These are phyloP conservation scores for Nothophaeocryptopus gaeumannii DNA, from an alignment of 2,329 filamentous ascomycete genomes.

Conservation along the genomic window DNA sequence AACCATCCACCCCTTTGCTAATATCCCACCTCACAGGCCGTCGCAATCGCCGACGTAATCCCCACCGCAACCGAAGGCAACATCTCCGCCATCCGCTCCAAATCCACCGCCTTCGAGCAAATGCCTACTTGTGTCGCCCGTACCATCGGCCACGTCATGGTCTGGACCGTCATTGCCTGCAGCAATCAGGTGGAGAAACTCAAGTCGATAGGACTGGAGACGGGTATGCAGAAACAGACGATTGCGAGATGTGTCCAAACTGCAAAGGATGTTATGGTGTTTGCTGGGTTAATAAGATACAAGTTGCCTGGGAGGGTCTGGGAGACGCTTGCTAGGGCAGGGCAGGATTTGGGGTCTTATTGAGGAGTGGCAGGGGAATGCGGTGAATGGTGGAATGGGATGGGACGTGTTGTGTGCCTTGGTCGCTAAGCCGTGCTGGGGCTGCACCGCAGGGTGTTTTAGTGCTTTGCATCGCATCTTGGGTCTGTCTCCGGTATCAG, in stretches of 20 bases:
- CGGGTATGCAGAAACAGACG: conserved; percentile 51
- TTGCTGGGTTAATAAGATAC: conserved; percentile 89
- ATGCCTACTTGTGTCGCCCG: conserved; percentile 78
- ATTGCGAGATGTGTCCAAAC: conserved; percentile 72
- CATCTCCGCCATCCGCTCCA: conserved; percentile 72
- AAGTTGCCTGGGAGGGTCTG: conserved; percentile 82
- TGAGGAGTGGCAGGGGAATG: conserved; percentile 6
- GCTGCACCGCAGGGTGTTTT: neutral
- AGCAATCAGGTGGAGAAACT: conserved; percentile 72
- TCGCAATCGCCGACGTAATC: conserved; percentile 65
- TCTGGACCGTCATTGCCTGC: conserved; percentile 91
- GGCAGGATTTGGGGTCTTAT: conserved; percentile 57
- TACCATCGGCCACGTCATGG: conserved; percentile 84
- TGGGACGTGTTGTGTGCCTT: neutral
- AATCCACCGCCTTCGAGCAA: conserved; percentile 75
- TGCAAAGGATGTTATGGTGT: conserved; percentile 87
- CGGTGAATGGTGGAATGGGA: neutral
- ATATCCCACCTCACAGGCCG: conserved; percentile 5
- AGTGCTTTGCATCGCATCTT: too few relatives aligned
- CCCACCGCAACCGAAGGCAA: conserved; percentile 74
- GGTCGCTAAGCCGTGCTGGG: too few relatives aligned
- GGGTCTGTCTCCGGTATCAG: too few relatives aligned
- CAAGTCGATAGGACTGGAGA: conserved; percentile 67
- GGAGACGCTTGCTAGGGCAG: conserved; percentile 80
- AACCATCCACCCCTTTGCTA: conserved; percentile 4